Evolutionary conservation across 768 basidiomycete genomes (phyloP).

Genomic region (Termitomyces sp.): DNA sequence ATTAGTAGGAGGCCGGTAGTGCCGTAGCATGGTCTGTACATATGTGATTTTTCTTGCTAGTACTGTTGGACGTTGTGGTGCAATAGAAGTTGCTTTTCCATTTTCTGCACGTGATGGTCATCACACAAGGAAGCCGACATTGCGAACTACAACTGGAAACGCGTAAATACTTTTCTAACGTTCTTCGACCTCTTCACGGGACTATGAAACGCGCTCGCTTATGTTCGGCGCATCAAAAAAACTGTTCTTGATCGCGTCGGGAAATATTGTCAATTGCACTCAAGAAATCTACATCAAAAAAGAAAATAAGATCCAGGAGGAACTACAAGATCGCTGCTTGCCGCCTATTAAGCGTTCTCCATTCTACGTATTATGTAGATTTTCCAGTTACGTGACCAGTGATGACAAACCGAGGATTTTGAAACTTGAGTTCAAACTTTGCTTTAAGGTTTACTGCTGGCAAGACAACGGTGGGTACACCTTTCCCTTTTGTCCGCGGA

Average conservation of each 20-base stretch:
- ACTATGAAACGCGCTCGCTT: background rate
- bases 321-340: background rate
- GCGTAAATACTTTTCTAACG: background rate
- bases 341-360: background rate
- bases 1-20: background rate
- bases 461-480: slow-evolving; percentile 12
- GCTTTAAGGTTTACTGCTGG: slow-evolving; percentile 21
- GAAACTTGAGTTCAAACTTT: slow-evolving; percentile 10
- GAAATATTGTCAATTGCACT: background rate
- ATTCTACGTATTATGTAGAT: background rate
- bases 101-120: background rate
- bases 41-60: background rate
- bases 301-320: background rate
- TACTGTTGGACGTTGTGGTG: background rate
- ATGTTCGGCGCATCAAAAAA: background rate
- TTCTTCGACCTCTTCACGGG: background rate
- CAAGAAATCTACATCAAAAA: background rate
- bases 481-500: slow-evolving; percentile 20
- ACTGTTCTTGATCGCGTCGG: background rate
- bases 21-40: background rate
- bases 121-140: background rate
- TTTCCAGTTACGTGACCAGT: background rate
- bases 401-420: background rate
- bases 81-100: background rate
- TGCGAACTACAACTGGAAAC: background rate